Percentiles rank a stretch among this genome's conserved stretches.
phyloP scores from a whole-genome alignment of 2,329 filamentous ascomycete genomes.

The Apiospora sp. region DNA sequence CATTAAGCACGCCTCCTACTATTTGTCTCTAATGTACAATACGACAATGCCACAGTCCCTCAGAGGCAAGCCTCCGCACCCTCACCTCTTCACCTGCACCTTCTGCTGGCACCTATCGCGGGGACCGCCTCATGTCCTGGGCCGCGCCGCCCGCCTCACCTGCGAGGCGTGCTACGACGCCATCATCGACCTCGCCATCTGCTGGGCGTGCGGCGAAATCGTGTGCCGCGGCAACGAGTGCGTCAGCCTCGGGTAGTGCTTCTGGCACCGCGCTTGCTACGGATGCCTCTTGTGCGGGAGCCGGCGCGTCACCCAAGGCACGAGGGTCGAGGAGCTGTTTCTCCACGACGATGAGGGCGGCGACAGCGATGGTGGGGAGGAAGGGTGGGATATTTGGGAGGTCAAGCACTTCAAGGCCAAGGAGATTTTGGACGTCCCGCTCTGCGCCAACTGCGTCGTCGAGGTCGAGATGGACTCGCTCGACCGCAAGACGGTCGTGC shows the following conservation, averaged over 20 bases:
- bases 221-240: conserved; percentile 61
- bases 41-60: not conserved
- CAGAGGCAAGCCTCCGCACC: not conserved
- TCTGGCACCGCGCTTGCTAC: conserved; percentile 65
- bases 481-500: conserved; percentile 43
- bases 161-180: conserved; percentile 56
- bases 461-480: conserved; percentile 48
- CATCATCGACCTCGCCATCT: conserved; percentile 62
- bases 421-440: conserved; percentile 56
- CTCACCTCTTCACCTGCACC: conserved; percentile 58
- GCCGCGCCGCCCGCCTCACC: conserved; percentile 55
- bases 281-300: conserved; percentile 62
- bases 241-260: conserved; percentile 67
- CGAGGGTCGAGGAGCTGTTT: conserved; percentile 47
- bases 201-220: conserved; percentile 65
- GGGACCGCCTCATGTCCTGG: conserved; percentile 50
- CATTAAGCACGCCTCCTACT: not conserved
- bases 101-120: conserved; percentile 59
- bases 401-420: conserved; percentile 33
- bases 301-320: conserved; percentile 46
- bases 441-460: conserved; percentile 57
- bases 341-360: conserved; percentile 28
- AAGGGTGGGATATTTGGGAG: conserved; percentile 24
- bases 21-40: not conserved
- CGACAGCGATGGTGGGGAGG: conserved; percentile 2